A percentile compares a stretch with the other conserved stretches of the same genome.
Conservation (phyloP, 768 basidiomycete genomes). For the Suillus sp. region DNA sequence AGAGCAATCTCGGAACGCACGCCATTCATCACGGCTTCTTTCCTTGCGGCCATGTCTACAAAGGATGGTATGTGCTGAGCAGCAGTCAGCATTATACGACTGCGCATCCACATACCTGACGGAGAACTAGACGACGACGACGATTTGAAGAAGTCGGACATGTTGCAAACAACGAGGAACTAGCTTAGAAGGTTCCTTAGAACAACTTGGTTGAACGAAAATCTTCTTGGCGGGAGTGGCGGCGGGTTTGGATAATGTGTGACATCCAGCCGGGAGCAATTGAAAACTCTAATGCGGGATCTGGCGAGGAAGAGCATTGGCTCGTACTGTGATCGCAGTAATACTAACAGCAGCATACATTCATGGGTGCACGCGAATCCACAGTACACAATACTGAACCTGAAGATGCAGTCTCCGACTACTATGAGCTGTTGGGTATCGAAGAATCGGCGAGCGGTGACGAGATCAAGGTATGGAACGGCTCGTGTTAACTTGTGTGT, state of each 20-base stretch:
- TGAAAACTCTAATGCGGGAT: not conserved
- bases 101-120: slow-evolving; percentile 23
- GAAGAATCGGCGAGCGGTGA: slow-evolving; percentile 81
- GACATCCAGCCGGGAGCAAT: slow-evolving; percentile 4
- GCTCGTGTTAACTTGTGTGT: slow-evolving; percentile 1
- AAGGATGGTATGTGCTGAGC: not conserved
- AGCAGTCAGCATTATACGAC: not conserved
- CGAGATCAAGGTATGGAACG: slow-evolving; percentile 75
- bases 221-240: not conserved
- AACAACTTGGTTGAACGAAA: not conserved
- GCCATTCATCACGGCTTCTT: slow-evolving; percentile 55
- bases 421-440: slow-evolving; percentile 81
- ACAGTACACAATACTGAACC: slow-evolving; percentile 38
- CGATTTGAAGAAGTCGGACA: slow-evolving; percentile 58
- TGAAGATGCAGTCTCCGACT: slow-evolving; percentile 51
- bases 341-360: slow-evolving; percentile 1
- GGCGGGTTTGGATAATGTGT: not conserved
- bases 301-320: not conserved
- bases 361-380: slow-evolving; percentile 75
- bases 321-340: not conserved
- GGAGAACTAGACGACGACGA: slow-evolving; percentile 36
- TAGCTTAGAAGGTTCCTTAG: not conserved
- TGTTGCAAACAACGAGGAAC: slow-evolving; percentile 23
- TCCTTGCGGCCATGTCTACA: slow-evolving; percentile 41
- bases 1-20: slow-evolving; percentile 72